Evolutionary conservation across 1,139 yeast species (phyloP).

Genomic region (Torulaspora globosa): DNA sequence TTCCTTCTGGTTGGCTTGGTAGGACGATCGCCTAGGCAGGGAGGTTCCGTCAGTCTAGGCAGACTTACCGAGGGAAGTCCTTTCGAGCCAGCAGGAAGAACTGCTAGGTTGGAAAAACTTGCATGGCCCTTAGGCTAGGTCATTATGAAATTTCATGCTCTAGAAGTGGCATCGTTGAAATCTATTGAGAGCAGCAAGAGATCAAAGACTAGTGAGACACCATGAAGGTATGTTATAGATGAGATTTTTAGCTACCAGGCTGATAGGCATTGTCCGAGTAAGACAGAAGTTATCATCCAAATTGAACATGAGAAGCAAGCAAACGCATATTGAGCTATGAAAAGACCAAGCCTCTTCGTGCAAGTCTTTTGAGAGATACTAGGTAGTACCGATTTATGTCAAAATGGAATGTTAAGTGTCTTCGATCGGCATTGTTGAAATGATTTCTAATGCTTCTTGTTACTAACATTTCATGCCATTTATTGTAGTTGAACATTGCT

Average conservation of each 20-base stretch:
- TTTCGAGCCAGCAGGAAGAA: not conserved
- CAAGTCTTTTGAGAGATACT: too few relatives aligned
- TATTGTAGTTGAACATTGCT: constrained; percentile 85
- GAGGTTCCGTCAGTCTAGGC: not conserved
- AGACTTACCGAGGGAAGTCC: too few relatives aligned
- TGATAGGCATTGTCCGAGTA: not conserved
- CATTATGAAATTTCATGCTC: constrained; percentile 9
- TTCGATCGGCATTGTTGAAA: not conserved
- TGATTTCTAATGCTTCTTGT: not conserved
- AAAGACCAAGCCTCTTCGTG: not conserved
- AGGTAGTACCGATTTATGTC: too few relatives aligned
- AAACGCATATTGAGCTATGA: not conserved
- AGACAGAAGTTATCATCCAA: not conserved
- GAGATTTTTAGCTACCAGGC: not conserved
- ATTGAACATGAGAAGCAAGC: not conserved
- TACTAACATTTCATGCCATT: constrained; percentile 16
- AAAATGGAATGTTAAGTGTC: too few relatives aligned
- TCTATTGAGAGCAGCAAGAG: constrained; percentile 9
- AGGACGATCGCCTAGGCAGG: not conserved
- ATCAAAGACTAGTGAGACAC: constrained; percentile 33
- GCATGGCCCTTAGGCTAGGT: constrained; percentile 10
- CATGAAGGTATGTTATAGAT: constrained; percentile 35
- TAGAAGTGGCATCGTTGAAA: constrained; percentile 1
- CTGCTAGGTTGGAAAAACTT: constrained; percentile 10
- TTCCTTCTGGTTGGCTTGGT: not conserved